Percentiles rank a stretch among this genome's conserved stretches.
Evolutionary conservation across 1,284 basidiomycete genomes (phyloP).

Genomic region (Wolfiporia cocos): DNA sequence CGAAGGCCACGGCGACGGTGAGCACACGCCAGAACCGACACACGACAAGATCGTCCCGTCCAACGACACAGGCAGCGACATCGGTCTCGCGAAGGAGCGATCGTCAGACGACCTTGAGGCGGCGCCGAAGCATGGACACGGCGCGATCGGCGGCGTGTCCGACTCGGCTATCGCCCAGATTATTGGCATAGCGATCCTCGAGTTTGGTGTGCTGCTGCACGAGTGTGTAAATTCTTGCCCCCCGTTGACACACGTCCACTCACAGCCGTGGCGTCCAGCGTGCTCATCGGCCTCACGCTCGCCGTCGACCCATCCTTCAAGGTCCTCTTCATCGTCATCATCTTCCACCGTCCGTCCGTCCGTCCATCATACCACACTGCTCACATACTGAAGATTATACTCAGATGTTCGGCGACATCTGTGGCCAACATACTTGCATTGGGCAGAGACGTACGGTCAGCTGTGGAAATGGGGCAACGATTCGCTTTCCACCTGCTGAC

Average conservation of each 20-base stretch:
- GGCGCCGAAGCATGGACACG: constrained; percentile 4
- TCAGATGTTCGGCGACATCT: constrained; percentile 92
- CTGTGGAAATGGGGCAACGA: too few species aligned
- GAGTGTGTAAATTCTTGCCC: constrained; percentile 33
- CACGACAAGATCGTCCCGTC: too few species aligned
- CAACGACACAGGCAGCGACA: too few species aligned
- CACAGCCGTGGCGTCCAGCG: constrained; percentile 29
- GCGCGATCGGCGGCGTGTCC: constrained; percentile 13
- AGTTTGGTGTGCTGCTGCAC: constrained; percentile 91
- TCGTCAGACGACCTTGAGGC: constrained; percentile 11
- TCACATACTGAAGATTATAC: constrained; percentile 4
- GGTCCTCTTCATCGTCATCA: constrained; percentile 83
- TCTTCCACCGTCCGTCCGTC: constrained; percentile 84
- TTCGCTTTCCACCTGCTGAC: too few species aligned
- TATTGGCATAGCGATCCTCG: constrained; percentile 81
- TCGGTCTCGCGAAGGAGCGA: too few species aligned
- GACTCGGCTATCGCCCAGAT: constrained; percentile 66
- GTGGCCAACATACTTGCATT: too few species aligned
- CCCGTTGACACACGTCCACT: background rate
- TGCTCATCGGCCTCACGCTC: constrained; percentile 92
- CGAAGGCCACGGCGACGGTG: too few species aligned
- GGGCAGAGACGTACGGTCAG: too few species aligned
- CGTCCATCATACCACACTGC: background rate
- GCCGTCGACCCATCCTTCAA: constrained; percentile 82
- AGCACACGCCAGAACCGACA: too few species aligned